phyloP scores from a whole-genome alignment of 768 basidiomycete genomes.

The Termitomyces sp. region DNA sequence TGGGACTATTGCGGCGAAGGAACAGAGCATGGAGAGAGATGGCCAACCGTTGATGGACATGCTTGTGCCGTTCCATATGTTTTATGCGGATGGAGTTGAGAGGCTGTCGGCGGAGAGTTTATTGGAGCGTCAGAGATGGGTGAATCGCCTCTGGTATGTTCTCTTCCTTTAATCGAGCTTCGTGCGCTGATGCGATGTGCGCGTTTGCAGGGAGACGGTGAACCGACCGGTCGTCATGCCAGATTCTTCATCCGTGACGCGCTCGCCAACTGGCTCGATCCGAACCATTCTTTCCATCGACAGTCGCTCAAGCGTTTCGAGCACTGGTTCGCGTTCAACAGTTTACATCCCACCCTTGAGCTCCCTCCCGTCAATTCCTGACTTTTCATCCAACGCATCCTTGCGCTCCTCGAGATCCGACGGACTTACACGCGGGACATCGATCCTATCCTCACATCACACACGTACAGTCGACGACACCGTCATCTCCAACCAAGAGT shows the following conservation, averaged over 20 bases:
- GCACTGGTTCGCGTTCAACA: conserved; percentile 61
- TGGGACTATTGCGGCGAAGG: conserved; percentile 74
- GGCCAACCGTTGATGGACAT: conserved; percentile 56
- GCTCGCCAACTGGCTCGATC: conserved; percentile 54
- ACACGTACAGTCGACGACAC: conserved; percentile 70
- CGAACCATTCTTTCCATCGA: conserved; percentile 61
- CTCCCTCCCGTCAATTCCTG: conserved; percentile 64
- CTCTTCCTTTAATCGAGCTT: conserved; percentile 1
- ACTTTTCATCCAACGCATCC: conserved; percentile 34
- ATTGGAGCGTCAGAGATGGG: conserved; percentile 84
- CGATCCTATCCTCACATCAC: conserved; percentile 51
- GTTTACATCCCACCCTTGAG: conserved; percentile 75
- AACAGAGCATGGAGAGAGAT: conserved; percentile 46
- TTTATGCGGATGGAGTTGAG: conserved; percentile 88
- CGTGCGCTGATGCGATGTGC: not conserved
- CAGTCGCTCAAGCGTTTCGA: conserved; percentile 35
- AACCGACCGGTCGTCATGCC: conserved; percentile 46
- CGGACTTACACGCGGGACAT: conserved; percentile 30
- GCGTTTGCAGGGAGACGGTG: conserved; percentile 62
- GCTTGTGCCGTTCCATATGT: conserved; percentile 85
- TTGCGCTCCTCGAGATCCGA: conserved; percentile 22
- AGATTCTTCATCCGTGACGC: conserved; percentile 42
- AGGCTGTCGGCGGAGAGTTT: conserved; percentile 85
- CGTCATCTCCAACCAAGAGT: conserved; percentile 57
- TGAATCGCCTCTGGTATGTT: conserved; percentile 82